Percentiles rank a stretch among this genome's conserved stretches.
Conservation (phyloP, 2,329 filamentous ascomycete genomes). For the Xylaria multiplex region DNA sequence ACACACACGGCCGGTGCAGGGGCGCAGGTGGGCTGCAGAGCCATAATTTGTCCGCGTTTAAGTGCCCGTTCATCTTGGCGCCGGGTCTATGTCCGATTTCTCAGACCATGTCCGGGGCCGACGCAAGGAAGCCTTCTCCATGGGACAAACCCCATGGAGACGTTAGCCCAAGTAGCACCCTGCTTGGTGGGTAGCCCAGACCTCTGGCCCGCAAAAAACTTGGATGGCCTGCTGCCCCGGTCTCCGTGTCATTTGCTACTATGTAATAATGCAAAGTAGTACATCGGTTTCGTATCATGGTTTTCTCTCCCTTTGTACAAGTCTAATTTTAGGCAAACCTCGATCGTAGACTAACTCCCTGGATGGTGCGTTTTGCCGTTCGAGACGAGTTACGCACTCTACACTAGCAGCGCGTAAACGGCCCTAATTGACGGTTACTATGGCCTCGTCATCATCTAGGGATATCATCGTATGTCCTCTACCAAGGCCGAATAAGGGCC, state of each 20-base stretch:
- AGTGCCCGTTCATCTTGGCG: constrained; percentile 13
- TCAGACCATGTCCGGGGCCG: constrained; percentile 21
- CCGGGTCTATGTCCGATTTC: constrained; percentile 28
- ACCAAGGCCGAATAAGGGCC: constrained; percentile 6
- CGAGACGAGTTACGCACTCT: constrained; percentile 15
- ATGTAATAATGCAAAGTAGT: constrained; percentile 1
- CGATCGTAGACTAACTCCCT: constrained; percentile 11
- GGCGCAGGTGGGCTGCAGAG: constrained; percentile 5
- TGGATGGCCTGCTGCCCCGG: background rate
- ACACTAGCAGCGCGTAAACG: background rate
- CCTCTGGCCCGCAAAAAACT: background rate
- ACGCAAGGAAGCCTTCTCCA: no score
- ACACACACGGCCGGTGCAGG: constrained; percentile 8
- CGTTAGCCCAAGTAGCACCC: background rate
- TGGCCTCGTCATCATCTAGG: background rate
- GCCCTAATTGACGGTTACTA: background rate
- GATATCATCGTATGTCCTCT: constrained; percentile 15
- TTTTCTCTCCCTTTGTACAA: constrained; percentile 1
- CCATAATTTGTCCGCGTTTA: constrained; percentile 4
- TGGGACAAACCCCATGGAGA: constrained; percentile 22
- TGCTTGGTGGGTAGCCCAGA: background rate
- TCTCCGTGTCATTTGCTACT: constrained; percentile 7
- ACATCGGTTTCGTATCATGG: constrained; percentile 1
- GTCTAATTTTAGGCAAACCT: constrained; percentile 28
- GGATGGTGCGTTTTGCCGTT: constrained; percentile 13